A percentile compares a stretch with the other conserved stretches of the same genome.
Conservation (phyloP, 345 rosid genomes). For the Sonneratia caseolaris region DNA sequence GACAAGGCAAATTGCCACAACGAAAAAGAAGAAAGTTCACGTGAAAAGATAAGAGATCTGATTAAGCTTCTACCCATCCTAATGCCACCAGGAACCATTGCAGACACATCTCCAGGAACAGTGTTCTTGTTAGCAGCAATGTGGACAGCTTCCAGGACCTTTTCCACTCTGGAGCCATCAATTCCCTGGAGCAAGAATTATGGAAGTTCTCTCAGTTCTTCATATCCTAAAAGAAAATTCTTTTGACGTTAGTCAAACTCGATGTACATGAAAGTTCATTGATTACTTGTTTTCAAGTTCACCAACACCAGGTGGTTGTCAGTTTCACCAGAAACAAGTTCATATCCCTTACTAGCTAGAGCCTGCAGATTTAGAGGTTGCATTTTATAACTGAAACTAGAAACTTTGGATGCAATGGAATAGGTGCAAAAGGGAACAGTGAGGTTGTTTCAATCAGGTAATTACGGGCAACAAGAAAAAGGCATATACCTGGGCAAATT, state of each 20-base stretch:
- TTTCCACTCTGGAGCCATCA: conserved; percentile 96
- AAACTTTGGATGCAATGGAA: not conserved
- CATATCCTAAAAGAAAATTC: not conserved
- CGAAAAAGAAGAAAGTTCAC: not conserved
- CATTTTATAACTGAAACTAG: not conserved
- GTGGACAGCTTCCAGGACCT: conserved; percentile 94
- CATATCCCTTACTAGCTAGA: conserved; percentile 54
- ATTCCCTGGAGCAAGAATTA: conserved; percentile 48
- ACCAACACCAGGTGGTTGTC: conserved; percentile 97
- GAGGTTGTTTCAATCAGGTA: not conserved
- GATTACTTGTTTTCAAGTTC: conserved; percentile 74
- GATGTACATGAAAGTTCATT: not conserved
- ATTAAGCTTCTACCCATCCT: conserved; percentile 70
- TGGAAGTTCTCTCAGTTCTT: not conserved
- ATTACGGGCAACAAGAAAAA: not conserved
- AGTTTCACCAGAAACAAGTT: conserved; percentile 97
- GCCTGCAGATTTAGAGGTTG: conserved; percentile 34
- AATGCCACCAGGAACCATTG: conserved; percentile 99
- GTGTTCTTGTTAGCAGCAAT: conserved; percentile 99
- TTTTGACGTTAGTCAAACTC: not conserved
- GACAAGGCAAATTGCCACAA: not conserved
- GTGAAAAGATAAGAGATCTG: not conserved
- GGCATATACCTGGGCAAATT: conserved; percentile 66
- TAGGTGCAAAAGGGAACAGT: not conserved
- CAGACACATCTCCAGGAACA: conserved; percentile 99